These are phyloP conservation scores for Carex kokanica DNA, from an alignment of 176 grass and related monocot species.

Conservation along the genomic window DNA sequence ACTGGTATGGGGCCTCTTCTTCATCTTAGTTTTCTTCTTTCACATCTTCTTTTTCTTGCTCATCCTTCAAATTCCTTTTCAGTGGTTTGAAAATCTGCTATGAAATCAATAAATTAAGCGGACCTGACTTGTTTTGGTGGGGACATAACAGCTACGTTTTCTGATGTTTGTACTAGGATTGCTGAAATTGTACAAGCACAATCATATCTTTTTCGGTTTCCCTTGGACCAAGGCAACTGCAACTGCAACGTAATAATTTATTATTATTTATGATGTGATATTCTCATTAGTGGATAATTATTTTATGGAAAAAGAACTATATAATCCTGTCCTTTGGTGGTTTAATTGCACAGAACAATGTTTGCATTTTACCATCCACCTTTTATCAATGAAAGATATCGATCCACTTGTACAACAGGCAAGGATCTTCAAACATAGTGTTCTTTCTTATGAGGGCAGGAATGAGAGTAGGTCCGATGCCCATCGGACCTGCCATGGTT, in stretches of 20 bases:
- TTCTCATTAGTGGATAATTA: not conserved
- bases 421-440: not conserved
- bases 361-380: not conserved
- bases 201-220: not conserved
- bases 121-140: slow-evolving; percentile 2
- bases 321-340: not conserved
- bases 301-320: not conserved
- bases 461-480: no score
- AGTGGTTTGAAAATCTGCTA: not conserved
- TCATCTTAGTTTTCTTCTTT: not conserved
- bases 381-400: not conserved
- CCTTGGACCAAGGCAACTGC: slow-evolving; percentile 7
- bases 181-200: not conserved
- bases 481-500: no score
- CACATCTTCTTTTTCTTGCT: not conserved
- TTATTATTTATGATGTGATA: not conserved
- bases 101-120: not conserved
- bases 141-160: not conserved
- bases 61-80: not conserved
- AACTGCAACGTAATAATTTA: not conserved
- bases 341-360: not conserved
- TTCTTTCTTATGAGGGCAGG: no score
- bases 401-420: not conserved
- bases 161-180: not conserved
- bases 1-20: not conserved